phyloP scores from a whole-genome alignment of 2,329 filamentous ascomycete species.

The Pyrenochaeta sp. region DNA sequence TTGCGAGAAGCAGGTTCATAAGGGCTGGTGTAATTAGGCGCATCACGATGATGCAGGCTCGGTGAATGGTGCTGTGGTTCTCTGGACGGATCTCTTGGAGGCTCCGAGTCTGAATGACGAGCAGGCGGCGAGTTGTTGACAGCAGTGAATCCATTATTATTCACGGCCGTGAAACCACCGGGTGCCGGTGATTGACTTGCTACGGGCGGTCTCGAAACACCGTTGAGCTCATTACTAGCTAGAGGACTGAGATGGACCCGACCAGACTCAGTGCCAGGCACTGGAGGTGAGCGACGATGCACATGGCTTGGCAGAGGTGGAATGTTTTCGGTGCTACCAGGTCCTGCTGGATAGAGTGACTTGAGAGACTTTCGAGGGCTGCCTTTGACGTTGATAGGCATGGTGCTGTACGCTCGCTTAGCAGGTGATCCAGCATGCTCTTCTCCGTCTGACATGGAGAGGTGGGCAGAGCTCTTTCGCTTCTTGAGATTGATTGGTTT shows the following conservation, averaged over 20 bases:
- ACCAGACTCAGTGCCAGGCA: slow-evolving; percentile 23
- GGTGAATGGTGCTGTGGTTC: slow-evolving; percentile 22
- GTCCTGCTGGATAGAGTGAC: slow-evolving; percentile 27
- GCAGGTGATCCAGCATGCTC: slow-evolving; percentile 30
- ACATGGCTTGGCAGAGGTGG: slow-evolving; percentile 31
- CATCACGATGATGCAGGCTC: slow-evolving; percentile 15
- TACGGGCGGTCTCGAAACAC: slow-evolving; percentile 21
- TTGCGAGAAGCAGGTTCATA: slow-evolving; percentile 34
- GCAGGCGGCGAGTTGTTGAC: slow-evolving; percentile 27
- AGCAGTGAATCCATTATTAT: slow-evolving; percentile 31
- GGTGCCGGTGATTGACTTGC: slow-evolving; percentile 15
- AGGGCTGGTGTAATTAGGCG: slow-evolving; percentile 37
- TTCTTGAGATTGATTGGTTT: slow-evolving; percentile 37
- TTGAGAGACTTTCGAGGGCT: slow-evolving; percentile 41
- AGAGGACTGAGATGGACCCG: slow-evolving; percentile 37
- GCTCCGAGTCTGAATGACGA: slow-evolving; percentile 19
- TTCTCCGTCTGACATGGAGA: slow-evolving; percentile 41
- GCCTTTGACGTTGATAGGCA: slow-evolving; percentile 32
- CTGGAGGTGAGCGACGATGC: slow-evolving; percentile 27
- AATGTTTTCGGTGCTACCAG: slow-evolving; percentile 33
- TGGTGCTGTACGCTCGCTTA: slow-evolving; percentile 39
- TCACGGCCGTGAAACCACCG: slow-evolving; percentile 30
- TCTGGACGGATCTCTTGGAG: slow-evolving; percentile 16
- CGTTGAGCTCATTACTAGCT: slow-evolving; percentile 41
- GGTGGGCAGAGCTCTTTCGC: slow-evolving; percentile 43